Base-by-base conservation (phyloP, 106 monocot genomes). In the Xerophyta viscosa region DNA sequence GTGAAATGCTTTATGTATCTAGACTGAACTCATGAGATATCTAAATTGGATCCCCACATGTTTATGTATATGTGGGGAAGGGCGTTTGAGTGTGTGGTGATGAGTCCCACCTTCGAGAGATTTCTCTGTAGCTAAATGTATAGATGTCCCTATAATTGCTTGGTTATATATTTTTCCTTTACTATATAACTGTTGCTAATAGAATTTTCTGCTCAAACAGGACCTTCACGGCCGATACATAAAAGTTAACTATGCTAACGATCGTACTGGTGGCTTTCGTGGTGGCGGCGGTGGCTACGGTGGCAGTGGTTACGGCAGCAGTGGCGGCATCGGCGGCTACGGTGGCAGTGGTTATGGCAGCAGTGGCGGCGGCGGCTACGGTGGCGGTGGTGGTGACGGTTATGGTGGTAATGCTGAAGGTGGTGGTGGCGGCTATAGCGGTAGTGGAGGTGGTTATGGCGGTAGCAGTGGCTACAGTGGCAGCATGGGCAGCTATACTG, bases 181-280 rank as follows among this genome's bases (percentile, higher is more conserved):
- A 10, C 10, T 8, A 2, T 39, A 39, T 15, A 2, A 7, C 15
- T 3, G 15, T 39, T 39, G 1, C 13, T 12, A 3, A 12, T 39
- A 15, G 10, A 39, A 8, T 10, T 39, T 12, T 2, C 15, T 39
- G 10, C 10, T 7, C 21, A 11, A 46, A 31, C 44, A 82, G 82
- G 72, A 77, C 24, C 72, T 82, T 23, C 82, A 77, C 54, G 82
- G 77, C 19, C 76, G 81, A 10, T 33, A 69, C 12, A 36, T 82
- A 39, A 77, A 56, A 48, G 77, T 82, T 8, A 69, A 77, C 48
- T 57, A 65, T 57, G 77, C 77, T 14, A 69, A 33, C 48, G 77
- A 77, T 24, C 72, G 73, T 22, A 27, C 64, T 45, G 41, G 59
- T 11, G 61, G 42, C 25, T 37, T 20, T 42, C 43, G 66, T 5